These are phyloP conservation scores for Pseudogymnoascus pannorum DNA, from an alignment of 2,329 filamentous ascomycete genomes.

Conservation along the genomic window DNA sequence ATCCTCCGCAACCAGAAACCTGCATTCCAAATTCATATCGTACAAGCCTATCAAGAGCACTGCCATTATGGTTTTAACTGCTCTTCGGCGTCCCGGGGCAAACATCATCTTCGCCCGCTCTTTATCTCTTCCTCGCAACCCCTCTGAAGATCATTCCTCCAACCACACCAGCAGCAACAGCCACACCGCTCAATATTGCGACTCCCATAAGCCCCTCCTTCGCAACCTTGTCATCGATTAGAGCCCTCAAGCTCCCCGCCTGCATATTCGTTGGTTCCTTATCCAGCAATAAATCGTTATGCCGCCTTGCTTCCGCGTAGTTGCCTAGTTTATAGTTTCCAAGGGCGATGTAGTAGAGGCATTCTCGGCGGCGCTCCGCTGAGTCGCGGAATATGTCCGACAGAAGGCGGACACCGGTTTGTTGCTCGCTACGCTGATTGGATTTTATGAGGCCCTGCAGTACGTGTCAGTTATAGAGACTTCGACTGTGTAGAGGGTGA, in stretches of 20 bases:
- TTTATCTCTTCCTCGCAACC: slow-evolving; percentile 47
- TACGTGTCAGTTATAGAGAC: neutral
- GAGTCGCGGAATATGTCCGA: slow-evolving; percentile 94
- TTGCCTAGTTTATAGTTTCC: slow-evolving; percentile 98
- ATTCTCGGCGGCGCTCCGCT: slow-evolving; percentile 90
- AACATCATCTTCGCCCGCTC: neutral
- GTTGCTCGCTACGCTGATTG: slow-evolving; percentile 72
- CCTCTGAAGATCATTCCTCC: slow-evolving; percentile 81
- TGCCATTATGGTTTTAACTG: neutral
- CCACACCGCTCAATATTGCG: slow-evolving; percentile 88
- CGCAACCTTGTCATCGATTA: slow-evolving; percentile 95
- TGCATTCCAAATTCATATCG: neutral
- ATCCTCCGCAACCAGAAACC: neutral
- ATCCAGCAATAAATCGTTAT: slow-evolving; percentile 88
- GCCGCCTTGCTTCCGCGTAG: slow-evolving; percentile 87
- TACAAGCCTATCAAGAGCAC: slow-evolving; percentile 1
- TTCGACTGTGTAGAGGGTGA: neutral
- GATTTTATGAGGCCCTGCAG: slow-evolving; percentile 89
- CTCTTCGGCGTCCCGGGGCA: neutral
- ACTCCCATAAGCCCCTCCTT: slow-evolving; percentile 91
- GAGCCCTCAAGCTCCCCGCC: slow-evolving; percentile 71
- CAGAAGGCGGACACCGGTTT: slow-evolving; percentile 86
- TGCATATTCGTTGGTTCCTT: slow-evolving; percentile 89
- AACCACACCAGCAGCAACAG: slow-evolving; percentile 86
- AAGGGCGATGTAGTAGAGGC: slow-evolving; percentile 93